Percentiles rank a stretch among this genome's conserved stretches.
These are phyloP conservation scores for Eucalyptus pauciflora DNA, from an alignment of 345 rosid genomes.

Conservation along the genomic window DNA sequence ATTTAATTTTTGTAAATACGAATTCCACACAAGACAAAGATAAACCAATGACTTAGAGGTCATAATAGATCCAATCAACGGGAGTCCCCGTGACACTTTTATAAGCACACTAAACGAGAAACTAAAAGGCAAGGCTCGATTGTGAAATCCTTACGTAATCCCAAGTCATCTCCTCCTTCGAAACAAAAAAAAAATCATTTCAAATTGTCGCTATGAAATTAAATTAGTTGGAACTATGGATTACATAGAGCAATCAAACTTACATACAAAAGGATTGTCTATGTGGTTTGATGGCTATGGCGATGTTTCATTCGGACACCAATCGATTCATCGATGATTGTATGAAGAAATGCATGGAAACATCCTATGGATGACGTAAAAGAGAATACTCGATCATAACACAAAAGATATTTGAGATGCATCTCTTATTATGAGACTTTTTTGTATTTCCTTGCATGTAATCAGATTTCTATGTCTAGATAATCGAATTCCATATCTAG, in stretches of 20 bases:
- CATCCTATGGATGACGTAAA: not conserved
- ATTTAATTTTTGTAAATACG: too few species aligned
- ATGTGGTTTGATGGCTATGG: not conserved
- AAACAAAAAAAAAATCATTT: not conserved
- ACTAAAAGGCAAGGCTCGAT: not conserved
- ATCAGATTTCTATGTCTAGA: not conserved
- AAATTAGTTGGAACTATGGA: not conserved
- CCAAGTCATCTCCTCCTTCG: not conserved
- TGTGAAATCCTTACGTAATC: not conserved
- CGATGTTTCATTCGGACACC: not conserved
- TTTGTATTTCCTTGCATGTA: not conserved
- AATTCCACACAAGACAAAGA: too few species aligned
- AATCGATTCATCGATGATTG: fast-evolving
- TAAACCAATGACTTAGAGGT: too few species aligned
- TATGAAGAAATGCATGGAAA: not conserved
- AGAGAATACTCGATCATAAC: not conserved
- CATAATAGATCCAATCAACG: not conserved
- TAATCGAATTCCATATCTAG: not conserved
- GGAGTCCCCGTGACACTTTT: not conserved
- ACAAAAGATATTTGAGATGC: fast-evolving
- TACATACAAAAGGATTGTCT: not conserved
- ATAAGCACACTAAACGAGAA: not conserved
- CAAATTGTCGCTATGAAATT: fast-evolving
- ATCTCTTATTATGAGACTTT: not conserved
- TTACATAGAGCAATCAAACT: not conserved